Evolutionary conservation across 2,329 filamentous ascomycete genomes (phyloP), one percentile per base, ranked within the genome.

Genomic region (Hymenoscyphus salicellus): DNA sequence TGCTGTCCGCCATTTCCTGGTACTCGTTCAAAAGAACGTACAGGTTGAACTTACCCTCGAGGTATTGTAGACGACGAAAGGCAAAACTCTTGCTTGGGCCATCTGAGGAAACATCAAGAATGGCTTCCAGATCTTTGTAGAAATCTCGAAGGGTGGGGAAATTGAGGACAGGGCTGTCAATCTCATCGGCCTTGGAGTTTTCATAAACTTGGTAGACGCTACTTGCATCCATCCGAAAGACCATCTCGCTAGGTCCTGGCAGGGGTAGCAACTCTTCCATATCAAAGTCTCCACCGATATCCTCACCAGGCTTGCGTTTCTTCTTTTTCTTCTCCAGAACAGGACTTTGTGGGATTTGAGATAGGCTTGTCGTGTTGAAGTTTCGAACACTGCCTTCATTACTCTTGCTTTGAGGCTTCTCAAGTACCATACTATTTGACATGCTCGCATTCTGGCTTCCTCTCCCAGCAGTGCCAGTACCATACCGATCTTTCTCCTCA

Each of bases 11-110:
- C 61, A 96, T 95, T 78, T 99, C 95, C 75, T 98, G 93, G 71
- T 98, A 98, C 77, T 97, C 95, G 75, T 99, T 98, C 65, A 98
- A 81, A 33, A 99, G 85, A 26, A 89, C 86, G 75, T 99, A 97
- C 26, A 99, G 84, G 75, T 97, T 96, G 79, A 97, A 99, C 75
- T 97, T 97, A 66, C 93, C 94, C 79, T 99, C 95, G 8, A 99
- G 81, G 75, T 98, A 99, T 72, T 97, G 94, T 58, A 99, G 83
- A 11, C 96, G 89, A 62, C 94, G 89, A 77, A 96, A 99, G 1
- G 95, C 94, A 77, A 98, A 98, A 74, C 93, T 97, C 79, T 99
- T 99, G 77, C 89, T 94, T 0, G 95, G 95, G 0, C 95, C 95
- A 74, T 99, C 94, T 0, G 93, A 96, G 0, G 93, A 97, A n/a